These are phyloP conservation scores for Ganoderma lucidum DNA, from an alignment of 1,284 basidiomycete genomes.

Conservation along the genomic window DNA sequence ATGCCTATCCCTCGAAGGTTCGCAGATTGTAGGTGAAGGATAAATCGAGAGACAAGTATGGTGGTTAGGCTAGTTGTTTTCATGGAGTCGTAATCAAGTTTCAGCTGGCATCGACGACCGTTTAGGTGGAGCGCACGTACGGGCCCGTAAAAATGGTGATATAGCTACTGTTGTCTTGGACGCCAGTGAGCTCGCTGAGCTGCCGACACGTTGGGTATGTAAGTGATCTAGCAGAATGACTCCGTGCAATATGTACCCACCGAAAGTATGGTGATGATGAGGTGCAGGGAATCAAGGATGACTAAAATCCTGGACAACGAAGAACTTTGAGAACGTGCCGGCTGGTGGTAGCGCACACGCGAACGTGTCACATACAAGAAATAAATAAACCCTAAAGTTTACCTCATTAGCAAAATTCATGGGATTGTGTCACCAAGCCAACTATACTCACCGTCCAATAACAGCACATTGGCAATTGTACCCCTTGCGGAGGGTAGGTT, in stretches of 20 bases:
- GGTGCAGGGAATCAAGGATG: neutral
- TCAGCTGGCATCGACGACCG: neutral
- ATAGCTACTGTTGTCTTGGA: neutral
- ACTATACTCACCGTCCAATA: neutral
- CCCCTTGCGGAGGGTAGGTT: neutral
- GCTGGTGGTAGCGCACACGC: neutral
- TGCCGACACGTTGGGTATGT: neutral
- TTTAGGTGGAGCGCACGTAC: neutral
- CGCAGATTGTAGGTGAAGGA: neutral
- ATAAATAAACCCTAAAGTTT: neutral
- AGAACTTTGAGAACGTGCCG: neutral
- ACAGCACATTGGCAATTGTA: neutral
- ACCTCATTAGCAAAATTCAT: neutral
- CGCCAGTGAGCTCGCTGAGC: neutral
- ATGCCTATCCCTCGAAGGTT: neutral
- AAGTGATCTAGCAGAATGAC: too few species aligned
- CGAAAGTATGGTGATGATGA: neutral
- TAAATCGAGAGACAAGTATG: slow-evolving; percentile 1
- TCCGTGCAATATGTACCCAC: neutral
- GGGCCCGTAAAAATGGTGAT: neutral
- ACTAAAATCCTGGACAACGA: neutral
- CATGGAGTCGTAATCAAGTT: neutral
- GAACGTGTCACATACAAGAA: neutral
- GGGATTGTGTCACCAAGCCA: too few species aligned
- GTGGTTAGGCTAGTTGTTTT: neutral